Conservation (phyloP, 257 asterid species). For the Solanum pennellii region DNA sequence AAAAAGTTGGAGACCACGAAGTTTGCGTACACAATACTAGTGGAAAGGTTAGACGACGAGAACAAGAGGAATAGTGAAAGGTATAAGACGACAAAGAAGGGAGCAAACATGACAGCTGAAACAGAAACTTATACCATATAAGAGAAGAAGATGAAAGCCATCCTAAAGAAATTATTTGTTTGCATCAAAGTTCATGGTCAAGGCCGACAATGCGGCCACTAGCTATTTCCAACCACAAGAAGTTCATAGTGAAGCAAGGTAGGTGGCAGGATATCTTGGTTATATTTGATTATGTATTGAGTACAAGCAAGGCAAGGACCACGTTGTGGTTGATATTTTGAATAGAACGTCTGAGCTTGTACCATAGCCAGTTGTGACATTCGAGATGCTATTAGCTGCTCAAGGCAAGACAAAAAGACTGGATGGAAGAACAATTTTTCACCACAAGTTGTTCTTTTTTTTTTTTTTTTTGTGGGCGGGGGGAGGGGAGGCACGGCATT, state of each 20-base stretch:
- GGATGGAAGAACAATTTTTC: background rate
- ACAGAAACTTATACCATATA: background rate
- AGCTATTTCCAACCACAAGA: background rate
- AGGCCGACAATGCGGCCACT: background rate
- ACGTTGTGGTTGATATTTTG: background rate
- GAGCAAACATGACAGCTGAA: background rate
- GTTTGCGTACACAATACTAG: background rate
- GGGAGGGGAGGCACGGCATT: background rate
- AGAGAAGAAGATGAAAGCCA: background rate
- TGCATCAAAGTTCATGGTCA: background rate
- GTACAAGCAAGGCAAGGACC: background rate
- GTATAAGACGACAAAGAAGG: background rate
- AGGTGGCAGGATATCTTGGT: background rate
- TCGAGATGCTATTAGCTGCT: background rate
- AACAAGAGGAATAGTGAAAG: background rate
- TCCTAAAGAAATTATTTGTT: background rate
- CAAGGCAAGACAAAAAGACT: background rate
- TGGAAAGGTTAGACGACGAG: background rate
- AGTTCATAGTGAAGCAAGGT: background rate
- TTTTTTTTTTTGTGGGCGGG: no score
- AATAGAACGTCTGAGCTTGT: background rate
- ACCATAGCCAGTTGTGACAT: background rate
- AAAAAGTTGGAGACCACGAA: background rate
- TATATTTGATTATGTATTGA: background rate
- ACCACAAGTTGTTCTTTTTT: background rate